Percentiles rank a stretch among this genome's conserved stretches.
These are phyloP conservation scores for Candida ipomoeae DNA, from an alignment of 805 yeast species.

Conservation along the genomic window DNA sequence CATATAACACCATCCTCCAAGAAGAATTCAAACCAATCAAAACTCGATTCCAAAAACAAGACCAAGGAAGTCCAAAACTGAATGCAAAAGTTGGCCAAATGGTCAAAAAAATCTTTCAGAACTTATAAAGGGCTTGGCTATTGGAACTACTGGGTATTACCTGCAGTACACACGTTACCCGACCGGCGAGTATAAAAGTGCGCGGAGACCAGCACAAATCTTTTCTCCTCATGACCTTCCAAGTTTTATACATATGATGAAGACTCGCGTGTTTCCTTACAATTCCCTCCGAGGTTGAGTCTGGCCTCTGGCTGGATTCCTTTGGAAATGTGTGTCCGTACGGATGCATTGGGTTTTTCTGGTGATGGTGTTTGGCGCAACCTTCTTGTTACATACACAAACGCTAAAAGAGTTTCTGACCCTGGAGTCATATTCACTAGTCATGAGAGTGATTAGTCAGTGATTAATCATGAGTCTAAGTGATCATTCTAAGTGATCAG, in stretches of 20 bases:
- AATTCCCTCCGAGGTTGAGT: conserved; percentile 44
- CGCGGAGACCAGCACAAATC: conserved; percentile 10
- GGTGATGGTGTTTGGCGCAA: conserved; percentile 51
- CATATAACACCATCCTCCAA: no score
- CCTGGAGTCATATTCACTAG: conserved; percentile 18
- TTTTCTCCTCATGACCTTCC: conserved; percentile 54
- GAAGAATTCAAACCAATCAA: no score
- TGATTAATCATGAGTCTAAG: no score
- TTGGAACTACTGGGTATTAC: neutral
- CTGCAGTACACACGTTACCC: conserved; percentile 19
- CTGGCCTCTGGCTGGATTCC: conserved; percentile 29
- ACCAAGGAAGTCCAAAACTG: no score
- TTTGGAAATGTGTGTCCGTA: conserved; percentile 28
- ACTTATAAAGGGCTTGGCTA: neutral
- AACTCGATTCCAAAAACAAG: no score
- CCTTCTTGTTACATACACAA: conserved; percentile 44
- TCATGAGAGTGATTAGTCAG: no score
- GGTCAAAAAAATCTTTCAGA: no score
- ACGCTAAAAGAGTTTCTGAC: conserved; percentile 45
- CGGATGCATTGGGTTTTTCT: conserved; percentile 37
- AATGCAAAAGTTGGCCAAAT: no score
- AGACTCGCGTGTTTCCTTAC: conserved; percentile 51
- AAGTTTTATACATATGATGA: conserved; percentile 63
- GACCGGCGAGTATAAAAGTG: conserved; percentile 20
- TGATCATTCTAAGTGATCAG: no score